A percentile compares a stretch with the other conserved stretches of the same genome.
These are phyloP conservation scores for Phytophthora multivora DNA, from an alignment of 352 stramenopile species.

Conservation along the genomic window DNA sequence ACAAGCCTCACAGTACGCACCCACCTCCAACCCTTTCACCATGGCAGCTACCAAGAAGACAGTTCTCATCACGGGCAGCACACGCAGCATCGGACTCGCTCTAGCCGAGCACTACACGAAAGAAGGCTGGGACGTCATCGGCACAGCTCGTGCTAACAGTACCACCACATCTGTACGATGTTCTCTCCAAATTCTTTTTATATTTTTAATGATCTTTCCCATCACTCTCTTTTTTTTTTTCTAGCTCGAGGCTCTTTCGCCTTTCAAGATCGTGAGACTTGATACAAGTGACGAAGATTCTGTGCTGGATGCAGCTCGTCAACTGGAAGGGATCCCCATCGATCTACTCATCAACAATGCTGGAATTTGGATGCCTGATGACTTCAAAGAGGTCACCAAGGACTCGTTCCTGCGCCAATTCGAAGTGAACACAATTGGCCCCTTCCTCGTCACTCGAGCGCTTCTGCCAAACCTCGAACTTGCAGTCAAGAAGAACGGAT, in stretches of 20 bases:
- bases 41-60: conserved; percentile 1
- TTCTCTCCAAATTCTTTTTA: too few relatives aligned
- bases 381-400: not conserved
- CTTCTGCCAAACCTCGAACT: not conserved
- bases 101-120: conserved; percentile 2
- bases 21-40: not conserved
- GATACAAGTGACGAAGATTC: not conserved
- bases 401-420: conserved; percentile 1
- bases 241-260: not conserved
- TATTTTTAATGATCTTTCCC: too few relatives aligned
- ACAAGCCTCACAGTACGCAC: not conserved
- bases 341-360: conserved; percentile 7
- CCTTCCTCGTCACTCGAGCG: not conserved
- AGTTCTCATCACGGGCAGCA: not conserved
- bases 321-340: not conserved
- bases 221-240: not conserved
- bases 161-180: not conserved
- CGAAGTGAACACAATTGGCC: not conserved
- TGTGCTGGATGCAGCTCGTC: not conserved
- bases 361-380: not conserved
- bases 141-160: not conserved
- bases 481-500: not conserved
- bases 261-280: conserved; percentile 1
- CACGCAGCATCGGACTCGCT: not conserved
- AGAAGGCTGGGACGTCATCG: not conserved